Evolutionary conservation across 768 basidiomycete species (phyloP), one percentile per base, ranked within the genome.

Genomic region (Mycena rebaudengoi): DNA sequence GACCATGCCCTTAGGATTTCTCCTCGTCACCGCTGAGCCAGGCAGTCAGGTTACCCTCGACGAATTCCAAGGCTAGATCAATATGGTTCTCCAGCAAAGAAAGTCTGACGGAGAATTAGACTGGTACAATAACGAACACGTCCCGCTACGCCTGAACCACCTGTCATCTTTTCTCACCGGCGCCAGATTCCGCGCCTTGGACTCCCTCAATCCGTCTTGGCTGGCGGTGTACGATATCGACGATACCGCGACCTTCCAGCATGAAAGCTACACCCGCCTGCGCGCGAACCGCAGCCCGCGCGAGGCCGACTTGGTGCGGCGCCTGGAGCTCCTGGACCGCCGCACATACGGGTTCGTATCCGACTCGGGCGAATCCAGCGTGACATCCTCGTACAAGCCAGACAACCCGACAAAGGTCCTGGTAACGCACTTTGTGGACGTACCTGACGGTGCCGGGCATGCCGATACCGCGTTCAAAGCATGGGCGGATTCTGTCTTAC

Each of bases 91-190:
- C 12, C 35, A 13, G 4, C 26, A 26, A 11, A 45, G n/a, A n/a
- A n/a, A n/a, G n/a, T 44, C 25, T 55, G 44, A 43, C 49, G 26
- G 12, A 7, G 6, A 21, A 32, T 33, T n/a, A 82, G 83, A 83
- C 60, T 86, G 85, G 85, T 86, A 86, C 72, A 78, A 85, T 66
- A 83, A 84, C 56, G 85, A 86, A 73, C 85, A 86, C 66, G 79
- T 86, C 33, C 85, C 85, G 0, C 72, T 85, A 1, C 81, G 85
- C 12, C 71, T 86, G 55, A 76, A 86, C 62, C 74, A 79, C 56
- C 73, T 85, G 6, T 70, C 73, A 7, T 78, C 80, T 10, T 85
- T 86, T 73, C 76, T 84, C 39, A 82, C 83, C 7, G 84, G 82
- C 0, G 84, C 84, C 3, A 74, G 85, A 33, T 86, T 80, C 65